Conservation (phyloP, 2,329 filamentous ascomycete species). For the Pseudogymnoascus sp. region DNA sequence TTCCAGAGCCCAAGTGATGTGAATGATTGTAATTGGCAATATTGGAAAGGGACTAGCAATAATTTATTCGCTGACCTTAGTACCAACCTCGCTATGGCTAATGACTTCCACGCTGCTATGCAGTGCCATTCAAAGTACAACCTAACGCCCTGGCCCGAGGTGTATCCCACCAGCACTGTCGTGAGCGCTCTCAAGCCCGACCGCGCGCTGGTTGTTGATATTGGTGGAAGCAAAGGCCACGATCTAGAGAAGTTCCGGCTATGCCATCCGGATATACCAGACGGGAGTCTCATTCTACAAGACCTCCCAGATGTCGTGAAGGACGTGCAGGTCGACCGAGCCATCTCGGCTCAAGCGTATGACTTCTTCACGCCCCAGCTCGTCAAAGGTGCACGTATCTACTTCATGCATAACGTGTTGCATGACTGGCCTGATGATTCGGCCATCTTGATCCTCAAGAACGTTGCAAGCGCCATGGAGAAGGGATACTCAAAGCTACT, state of each 20-base stretch:
- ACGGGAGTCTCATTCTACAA: slow-evolving; percentile 22
- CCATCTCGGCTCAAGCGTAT: slow-evolving; percentile 28
- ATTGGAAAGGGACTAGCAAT: slow-evolving; percentile 22
- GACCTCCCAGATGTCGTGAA: slow-evolving; percentile 28
- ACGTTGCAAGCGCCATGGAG: slow-evolving; percentile 26
- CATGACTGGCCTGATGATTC: slow-evolving; percentile 29
- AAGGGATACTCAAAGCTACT: slow-evolving; percentile 32
- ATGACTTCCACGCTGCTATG: slow-evolving; percentile 33
- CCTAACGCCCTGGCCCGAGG: slow-evolving; percentile 32
- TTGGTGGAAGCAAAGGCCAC: slow-evolving; percentile 21
- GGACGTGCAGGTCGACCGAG: slow-evolving; percentile 20
- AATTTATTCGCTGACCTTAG: slow-evolving; percentile 31
- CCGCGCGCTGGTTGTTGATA: slow-evolving; percentile 22
- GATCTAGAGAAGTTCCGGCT: slow-evolving; percentile 22
- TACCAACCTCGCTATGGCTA: slow-evolving; percentile 24
- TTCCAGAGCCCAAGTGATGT: slow-evolving; percentile 32
- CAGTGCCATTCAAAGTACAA: slow-evolving; percentile 34
- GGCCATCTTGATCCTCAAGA: slow-evolving; percentile 16
- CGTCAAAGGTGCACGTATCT: slow-evolving; percentile 32
- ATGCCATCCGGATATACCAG: slow-evolving; percentile 20
- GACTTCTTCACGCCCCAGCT: slow-evolving; percentile 36
- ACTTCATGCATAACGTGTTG: slow-evolving; percentile 27
- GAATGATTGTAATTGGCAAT: slow-evolving; percentile 30
- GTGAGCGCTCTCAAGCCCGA: slow-evolving; percentile 25
- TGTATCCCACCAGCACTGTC: slow-evolving; percentile 30